phyloP scores from a whole-genome alignment of 768 basidiomycete genomes.

The Russula brevipes region DNA sequence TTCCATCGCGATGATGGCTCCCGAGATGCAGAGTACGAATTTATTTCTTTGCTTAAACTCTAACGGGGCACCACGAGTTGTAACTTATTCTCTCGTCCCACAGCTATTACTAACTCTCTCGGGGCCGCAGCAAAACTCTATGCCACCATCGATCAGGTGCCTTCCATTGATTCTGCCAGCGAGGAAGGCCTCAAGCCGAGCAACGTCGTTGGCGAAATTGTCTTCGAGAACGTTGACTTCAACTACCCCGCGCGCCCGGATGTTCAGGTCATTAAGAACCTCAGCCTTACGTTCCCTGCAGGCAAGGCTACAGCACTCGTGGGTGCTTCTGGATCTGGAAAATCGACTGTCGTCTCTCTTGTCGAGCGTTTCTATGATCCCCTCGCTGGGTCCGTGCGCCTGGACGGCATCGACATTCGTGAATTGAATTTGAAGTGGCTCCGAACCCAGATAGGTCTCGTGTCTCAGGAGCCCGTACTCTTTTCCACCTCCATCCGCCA shows the following conservation, averaged over 20 bases:
- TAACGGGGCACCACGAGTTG: not conserved
- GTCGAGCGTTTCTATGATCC: conserved; percentile 54
- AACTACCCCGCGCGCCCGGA: conserved; percentile 78
- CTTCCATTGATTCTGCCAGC: conserved; percentile 77
- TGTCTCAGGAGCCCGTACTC: conserved; percentile 47
- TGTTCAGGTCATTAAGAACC: conserved; percentile 71
- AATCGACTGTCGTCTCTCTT: conserved; percentile 40
- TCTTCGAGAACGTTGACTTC: conserved; percentile 69
- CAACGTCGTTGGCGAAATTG: conserved; percentile 62
- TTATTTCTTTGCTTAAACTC: too few relatives aligned
- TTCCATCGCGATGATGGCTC: conserved; percentile 73
- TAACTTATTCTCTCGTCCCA: conserved; percentile 15
- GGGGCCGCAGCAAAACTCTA: conserved; percentile 92
- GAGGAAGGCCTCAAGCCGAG: conserved; percentile 63
- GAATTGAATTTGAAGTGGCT: conserved; percentile 47
- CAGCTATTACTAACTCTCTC: conserved; percentile 69
- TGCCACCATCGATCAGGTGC: conserved; percentile 82
- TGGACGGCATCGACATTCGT: conserved; percentile 45
- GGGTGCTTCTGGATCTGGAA: conserved; percentile 39
- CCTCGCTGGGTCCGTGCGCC: conserved; percentile 36
- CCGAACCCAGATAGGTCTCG: conserved; percentile 46
- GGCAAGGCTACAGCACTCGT: conserved; percentile 41
- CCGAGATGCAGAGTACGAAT: conserved; percentile 59
- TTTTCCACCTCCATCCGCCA: conserved; percentile 44
- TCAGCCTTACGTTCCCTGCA: conserved; percentile 56